These are phyloP conservation scores for Neovahlkampfia damariscottae DNA, from an alignment of 78 protist genomes.

Conservation along the genomic window DNA sequence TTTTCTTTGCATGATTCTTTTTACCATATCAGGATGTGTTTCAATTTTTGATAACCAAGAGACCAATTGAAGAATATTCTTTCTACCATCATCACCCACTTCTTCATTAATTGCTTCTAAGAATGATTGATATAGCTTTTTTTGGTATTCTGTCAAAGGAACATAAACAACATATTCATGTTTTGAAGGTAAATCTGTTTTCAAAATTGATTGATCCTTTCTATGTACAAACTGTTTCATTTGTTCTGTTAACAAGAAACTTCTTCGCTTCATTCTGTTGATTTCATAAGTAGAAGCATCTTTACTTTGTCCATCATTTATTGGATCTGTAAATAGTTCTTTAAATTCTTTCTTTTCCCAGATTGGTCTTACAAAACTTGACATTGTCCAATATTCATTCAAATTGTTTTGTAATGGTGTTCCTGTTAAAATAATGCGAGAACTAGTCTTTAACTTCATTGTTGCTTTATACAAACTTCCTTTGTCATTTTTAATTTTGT, in stretches of 20 bases:
- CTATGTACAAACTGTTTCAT: slow-evolving; percentile 21
- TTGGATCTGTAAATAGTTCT: slow-evolving; percentile 34
- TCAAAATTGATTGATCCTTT: not conserved
- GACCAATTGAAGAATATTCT: not conserved
- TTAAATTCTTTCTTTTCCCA: slow-evolving; percentile 24
- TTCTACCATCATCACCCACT: not conserved
- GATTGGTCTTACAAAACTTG: slow-evolving; percentile 35
- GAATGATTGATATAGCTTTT: not conserved
- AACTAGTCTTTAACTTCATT: not conserved
- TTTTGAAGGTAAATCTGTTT: not conserved
- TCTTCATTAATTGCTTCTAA: not conserved
- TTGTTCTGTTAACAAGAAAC: not conserved
- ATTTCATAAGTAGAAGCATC: not conserved
- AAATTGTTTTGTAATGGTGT: slow-evolving; percentile 78
- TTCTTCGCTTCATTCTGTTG: not conserved
- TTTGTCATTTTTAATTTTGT: slow-evolving; percentile 32
- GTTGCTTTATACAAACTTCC: not conserved
- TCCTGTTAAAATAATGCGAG: slow-evolving; percentile 64
- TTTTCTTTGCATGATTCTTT: too few species aligned
- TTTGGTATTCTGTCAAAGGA: not conserved
- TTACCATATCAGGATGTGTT: not conserved
- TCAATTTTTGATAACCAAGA: not conserved
- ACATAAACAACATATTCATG: slow-evolving; percentile 1
- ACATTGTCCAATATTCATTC: slow-evolving; percentile 68
- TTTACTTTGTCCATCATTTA: slow-evolving; percentile 13